A percentile compares a stretch with the other conserved stretches of the same genome.
phyloP scores from a whole-genome alignment of 2,329 filamentous ascomycete genomes.

The Neofusicoccum umdonicola region DNA sequence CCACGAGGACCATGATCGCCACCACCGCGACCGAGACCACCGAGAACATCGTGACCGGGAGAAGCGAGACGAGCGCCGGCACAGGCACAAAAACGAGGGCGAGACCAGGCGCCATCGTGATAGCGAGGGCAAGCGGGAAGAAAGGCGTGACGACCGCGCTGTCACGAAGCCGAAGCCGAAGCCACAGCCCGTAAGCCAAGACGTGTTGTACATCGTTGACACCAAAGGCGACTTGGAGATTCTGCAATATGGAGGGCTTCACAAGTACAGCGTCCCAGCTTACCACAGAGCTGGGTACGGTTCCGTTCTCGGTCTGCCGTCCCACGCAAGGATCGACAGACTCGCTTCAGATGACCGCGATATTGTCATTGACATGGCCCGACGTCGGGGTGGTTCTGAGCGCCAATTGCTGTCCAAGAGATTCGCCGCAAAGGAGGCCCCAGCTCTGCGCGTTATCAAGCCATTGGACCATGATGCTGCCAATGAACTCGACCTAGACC shows the following conservation, averaged over 20 bases:
- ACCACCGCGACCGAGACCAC: neutral
- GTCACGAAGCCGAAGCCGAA: neutral
- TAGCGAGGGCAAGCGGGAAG: neutral
- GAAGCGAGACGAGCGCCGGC: neutral
- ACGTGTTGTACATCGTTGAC: slow-evolving; percentile 56
- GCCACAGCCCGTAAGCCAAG: neutral
- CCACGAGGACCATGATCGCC: neutral
- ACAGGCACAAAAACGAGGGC: neutral
- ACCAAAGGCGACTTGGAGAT: slow-evolving; percentile 75
- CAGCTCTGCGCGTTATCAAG: slow-evolving; percentile 30
- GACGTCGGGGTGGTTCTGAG: slow-evolving; percentile 43
- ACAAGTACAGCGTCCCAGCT: slow-evolving; percentile 67
- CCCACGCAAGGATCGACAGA: slow-evolving; percentile 64
- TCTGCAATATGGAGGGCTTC: slow-evolving; percentile 68
- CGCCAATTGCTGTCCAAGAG: slow-evolving; percentile 43
- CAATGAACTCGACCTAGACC: slow-evolving; percentile 13
- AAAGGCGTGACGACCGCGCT: neutral
- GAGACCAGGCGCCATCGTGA: neutral
- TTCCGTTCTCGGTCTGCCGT: slow-evolving; percentile 64
- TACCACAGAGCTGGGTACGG: slow-evolving; percentile 71
- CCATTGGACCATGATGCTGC: neutral
- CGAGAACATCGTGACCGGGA: neutral
- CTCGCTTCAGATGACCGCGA: slow-evolving; percentile 55
- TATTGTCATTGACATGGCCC: slow-evolving; percentile 34
- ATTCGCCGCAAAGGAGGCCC: slow-evolving; percentile 24